Evolutionary conservation across 2,329 filamentous ascomycete genomes (phyloP), one percentile per base, ranked within the genome.

Genomic region (Penicillium verrucosum): DNA sequence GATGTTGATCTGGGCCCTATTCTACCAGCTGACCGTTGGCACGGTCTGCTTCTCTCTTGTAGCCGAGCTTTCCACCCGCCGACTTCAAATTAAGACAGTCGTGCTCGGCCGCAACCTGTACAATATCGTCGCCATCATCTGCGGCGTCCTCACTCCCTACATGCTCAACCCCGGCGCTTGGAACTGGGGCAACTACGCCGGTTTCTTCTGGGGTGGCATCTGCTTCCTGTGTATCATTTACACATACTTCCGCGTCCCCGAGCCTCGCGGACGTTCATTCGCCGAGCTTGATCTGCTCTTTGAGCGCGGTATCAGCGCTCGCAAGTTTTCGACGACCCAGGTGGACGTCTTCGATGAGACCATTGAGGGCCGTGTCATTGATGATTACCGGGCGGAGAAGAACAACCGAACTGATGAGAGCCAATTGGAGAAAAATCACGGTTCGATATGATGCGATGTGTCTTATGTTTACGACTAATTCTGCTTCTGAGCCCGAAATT

Each of bases 1-100:
- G 74, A 92, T 96, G 88, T 80, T 94, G 34, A 74, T 87, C 54
- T 94, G 89, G 89, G 88, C 92, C 1, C 77, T 94, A 44, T 84
- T 88, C 66, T 96, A 96, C 76, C 90, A 96, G 71, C 80, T 93
- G 46, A 89, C 90, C 0, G 91, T 96, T 47, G 92, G 92, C 38
- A 94, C 92, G 0, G 90, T 96, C 8, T 91, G 89, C 74, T 96
- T 95, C 76, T 94, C 90, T 0, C 83, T 96, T 11, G 92, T 96
- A 5, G 85, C 89, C 1, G 92, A 96, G 72, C 76, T 96, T 23
- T 92, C 90, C 0, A 91, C 90, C 0, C 85, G 89, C 14, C 84
- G 92, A 2, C 81, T 97, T 34, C 89, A 92, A 69, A 92, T 95
- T 78, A 96, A 96, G 79, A 96, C 92, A 0, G 89, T 96, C 23